Evolutionary conservation across 805 yeast genomes (phyloP).

Genomic region (Pichia eremophila): DNA sequence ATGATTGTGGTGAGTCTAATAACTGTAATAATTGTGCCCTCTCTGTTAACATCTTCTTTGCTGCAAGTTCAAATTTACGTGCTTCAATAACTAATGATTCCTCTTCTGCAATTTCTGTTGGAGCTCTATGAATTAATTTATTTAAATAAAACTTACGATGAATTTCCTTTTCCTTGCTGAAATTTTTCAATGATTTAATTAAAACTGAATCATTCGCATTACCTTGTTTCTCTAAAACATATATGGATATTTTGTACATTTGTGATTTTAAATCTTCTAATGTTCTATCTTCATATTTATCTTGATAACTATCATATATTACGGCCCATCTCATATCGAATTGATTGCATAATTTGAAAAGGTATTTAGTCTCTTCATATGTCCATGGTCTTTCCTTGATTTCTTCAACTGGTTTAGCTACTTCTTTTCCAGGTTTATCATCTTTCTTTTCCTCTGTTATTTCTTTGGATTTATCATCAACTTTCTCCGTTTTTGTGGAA

Average conservation of each 20-base stretch:
- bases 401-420: background rate
- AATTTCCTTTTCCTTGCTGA: conserved; percentile 59
- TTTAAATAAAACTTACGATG: conserved; percentile 76
- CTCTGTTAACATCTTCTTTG: conserved; percentile 79
- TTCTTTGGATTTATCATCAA: no score
- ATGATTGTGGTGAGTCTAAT: conserved; percentile 78
- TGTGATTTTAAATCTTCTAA: conserved; percentile 79
- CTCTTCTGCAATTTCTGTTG: conserved; percentile 97
- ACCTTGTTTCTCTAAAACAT: conserved; percentile 32
- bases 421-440: no score
- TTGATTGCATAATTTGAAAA: conserved; percentile 58
- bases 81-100: conserved; percentile 91
- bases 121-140: conserved; percentile 69
- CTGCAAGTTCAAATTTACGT: conserved; percentile 81
- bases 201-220: conserved; percentile 36
- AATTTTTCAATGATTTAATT: conserved; percentile 53
- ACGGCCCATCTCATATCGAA: conserved; percentile 66
- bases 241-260: conserved; percentile 60
- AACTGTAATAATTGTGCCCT: conserved; percentile 68
- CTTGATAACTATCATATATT: conserved; percentile 48
- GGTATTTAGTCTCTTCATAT: conserved; percentile 64
- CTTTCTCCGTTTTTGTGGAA: no score
- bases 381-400: conserved; percentile 38
- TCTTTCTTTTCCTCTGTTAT: no score
- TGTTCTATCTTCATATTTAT: conserved; percentile 37